phyloP scores from a whole-genome alignment of 495 filamentous ascomycete genomes.

The Aspergillus baeticus region DNA sequence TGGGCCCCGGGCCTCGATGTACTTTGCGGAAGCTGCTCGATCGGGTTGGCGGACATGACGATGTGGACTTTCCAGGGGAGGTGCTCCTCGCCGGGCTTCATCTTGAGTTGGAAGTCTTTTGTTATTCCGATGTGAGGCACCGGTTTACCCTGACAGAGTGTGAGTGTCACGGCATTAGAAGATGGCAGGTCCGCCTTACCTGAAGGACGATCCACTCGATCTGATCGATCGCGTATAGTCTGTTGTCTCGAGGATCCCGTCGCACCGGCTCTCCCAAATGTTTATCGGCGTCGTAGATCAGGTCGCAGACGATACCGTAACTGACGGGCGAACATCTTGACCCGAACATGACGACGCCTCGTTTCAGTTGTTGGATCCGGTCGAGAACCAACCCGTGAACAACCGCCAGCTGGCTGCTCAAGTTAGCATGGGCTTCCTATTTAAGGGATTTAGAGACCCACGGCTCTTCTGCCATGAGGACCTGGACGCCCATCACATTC shows the following conservation, averaged over 20 bases:
- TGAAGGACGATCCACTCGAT: conserved; percentile 58
- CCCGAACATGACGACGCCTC: conserved; percentile 39
- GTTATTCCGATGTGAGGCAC: not conserved
- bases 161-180: no score
- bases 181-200: no score
- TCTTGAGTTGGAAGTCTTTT: conserved; percentile 46
- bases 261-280: conserved; percentile 43
- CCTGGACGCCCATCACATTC: conserved; percentile 39
- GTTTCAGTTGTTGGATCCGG: conserved; percentile 48
- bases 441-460: conserved; percentile 21
- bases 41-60: conserved; percentile 46
- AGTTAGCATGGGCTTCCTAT: not conserved
- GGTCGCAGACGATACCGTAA: conserved; percentile 52
- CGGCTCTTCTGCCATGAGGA: conserved; percentile 53
- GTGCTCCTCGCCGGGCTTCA: conserved; percentile 36
- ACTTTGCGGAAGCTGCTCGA: conserved; percentile 39
- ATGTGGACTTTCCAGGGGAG: conserved; percentile 45
- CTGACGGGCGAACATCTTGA: conserved; percentile 53
- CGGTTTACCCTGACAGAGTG: no score
- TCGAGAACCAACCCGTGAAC: conserved; percentile 56
- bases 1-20: conserved; percentile 33
- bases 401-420: conserved; percentile 51
- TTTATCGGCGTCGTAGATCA: conserved; percentile 42
- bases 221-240: conserved; percentile 47
- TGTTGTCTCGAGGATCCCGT: conserved; percentile 44